Percentiles rank a stretch among this genome's conserved stretches.
phyloP scores from a whole-genome alignment of 2,329 filamentous ascomycete species.

The Helotiales sp. region DNA sequence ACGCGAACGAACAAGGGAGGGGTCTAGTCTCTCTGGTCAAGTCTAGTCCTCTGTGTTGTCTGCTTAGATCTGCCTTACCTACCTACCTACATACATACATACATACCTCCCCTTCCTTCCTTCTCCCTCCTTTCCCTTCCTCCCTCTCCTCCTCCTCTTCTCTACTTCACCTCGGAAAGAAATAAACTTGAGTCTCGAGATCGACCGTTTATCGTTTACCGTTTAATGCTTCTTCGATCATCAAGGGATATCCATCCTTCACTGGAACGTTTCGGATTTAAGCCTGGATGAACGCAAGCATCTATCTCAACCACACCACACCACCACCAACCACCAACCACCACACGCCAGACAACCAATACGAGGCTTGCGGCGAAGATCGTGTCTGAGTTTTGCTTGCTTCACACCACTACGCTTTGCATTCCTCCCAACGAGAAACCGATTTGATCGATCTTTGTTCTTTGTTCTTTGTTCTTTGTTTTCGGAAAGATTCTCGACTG shows the following conservation, averaged over 20 bases:
- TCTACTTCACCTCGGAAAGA: neutral
- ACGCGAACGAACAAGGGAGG: no score
- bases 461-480: neutral
- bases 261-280: conserved; percentile 3
- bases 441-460: neutral
- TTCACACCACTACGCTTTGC: neutral
- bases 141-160: neutral
- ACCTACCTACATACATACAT: no score
- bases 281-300: neutral
- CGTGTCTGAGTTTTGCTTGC: neutral
- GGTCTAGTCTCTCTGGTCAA: neutral
- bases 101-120: neutral
- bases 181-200: neutral
- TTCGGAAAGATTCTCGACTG: neutral
- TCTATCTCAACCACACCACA: neutral
- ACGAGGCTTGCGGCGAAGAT: neutral
- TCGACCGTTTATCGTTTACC: neutral
- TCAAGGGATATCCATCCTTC: neutral
- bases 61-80: neutral
- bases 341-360: neutral
- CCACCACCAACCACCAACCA: neutral
- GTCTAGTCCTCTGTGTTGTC: neutral
- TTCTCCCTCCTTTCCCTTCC: neutral
- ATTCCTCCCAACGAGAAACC: no score
- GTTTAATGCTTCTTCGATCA: conserved; percentile 3